Conservation (phyloP, 176 grass and related monocot species). For the Miscanthus lutarioriparius region DNA sequence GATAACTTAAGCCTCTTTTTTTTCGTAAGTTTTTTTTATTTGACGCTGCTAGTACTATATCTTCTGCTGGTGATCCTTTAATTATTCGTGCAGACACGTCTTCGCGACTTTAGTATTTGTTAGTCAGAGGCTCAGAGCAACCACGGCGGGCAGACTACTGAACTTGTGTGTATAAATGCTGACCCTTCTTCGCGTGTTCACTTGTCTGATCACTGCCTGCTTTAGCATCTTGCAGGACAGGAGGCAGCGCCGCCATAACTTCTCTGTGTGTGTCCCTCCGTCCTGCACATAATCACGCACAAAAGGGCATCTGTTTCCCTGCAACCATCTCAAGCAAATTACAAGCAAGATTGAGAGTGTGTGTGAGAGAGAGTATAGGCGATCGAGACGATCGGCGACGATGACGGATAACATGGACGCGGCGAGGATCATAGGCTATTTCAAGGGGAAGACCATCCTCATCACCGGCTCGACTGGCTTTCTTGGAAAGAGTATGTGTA, state of each 20-base stretch:
- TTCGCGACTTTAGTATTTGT: not conserved
- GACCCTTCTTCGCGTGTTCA: not conserved
- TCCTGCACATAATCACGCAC: no score
- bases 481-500: slow-evolving; percentile 68
- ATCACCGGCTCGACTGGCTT: slow-evolving; percentile 91
- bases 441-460: slow-evolving; percentile 79
- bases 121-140: not conserved
- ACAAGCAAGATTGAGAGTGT: not conserved
- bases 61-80: not conserved
- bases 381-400: not conserved
- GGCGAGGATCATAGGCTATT: slow-evolving; percentile 53
- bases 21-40: no score
- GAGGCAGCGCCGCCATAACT: not conserved
- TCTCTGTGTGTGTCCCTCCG: no score
- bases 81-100: not conserved
- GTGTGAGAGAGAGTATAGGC: not conserved
- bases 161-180: not conserved
- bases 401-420: slow-evolving; percentile 52
- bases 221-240: not conserved
- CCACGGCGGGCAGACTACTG: not conserved
- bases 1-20: not conserved
- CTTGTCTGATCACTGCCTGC: not conserved
- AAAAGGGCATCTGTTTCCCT: not conserved
- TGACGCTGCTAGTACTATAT: no score
- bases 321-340: not conserved